Evolutionary conservation across 78 protist species (phyloP), one percentile per base, ranked within the genome.

Genomic region (Polysphondylium violaceum): DNA sequence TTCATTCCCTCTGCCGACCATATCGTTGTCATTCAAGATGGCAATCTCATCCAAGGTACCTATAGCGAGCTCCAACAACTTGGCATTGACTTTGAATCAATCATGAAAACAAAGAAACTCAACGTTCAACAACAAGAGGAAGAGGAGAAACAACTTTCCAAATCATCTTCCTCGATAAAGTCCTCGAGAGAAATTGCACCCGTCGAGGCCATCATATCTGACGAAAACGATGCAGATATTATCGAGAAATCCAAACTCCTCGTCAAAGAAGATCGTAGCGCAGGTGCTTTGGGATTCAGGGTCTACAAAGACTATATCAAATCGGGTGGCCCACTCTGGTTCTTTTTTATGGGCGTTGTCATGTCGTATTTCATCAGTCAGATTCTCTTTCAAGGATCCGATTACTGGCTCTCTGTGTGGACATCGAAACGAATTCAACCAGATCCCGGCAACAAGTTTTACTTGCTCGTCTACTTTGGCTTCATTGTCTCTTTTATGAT

Each of bases 61-160:
- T 87, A 65, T 69, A 33, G 33, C 0, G 89, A 97, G 23, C 40
- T 96, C 27, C 17, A 14, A 33, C 31, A 17, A 29, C 8, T 56
- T 12, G 95, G 79, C 21, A 94, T 76, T 64, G 94, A 73, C 27
- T 93, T 92, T 50, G 58, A 77, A 43, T n/a, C 60, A 16, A 36
- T 73, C 33, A 9, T 90, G 9, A 31, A 47, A 12, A 27, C 23
- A 2, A 69, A 44, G 44, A 51, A 67, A 67, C 4, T 35, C 74
- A 38, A 14, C 72, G 38, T 16, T 36, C 50, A 63, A 31, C 31
- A 74, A 74, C 14, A 29, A 14, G 63, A 56, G 7, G 33, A 56
- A 4, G 14, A 14, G 63, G 63, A 23, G 58, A 68, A 44, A 17
- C 35, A 1, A n/a, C 21, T 23, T 41, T 68, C 1, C 19, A 43